Evolutionary conservation across 345 rosid species (phyloP), one percentile per base, ranked within the genome.

Genomic region (Eutrema japonicum): DNA sequence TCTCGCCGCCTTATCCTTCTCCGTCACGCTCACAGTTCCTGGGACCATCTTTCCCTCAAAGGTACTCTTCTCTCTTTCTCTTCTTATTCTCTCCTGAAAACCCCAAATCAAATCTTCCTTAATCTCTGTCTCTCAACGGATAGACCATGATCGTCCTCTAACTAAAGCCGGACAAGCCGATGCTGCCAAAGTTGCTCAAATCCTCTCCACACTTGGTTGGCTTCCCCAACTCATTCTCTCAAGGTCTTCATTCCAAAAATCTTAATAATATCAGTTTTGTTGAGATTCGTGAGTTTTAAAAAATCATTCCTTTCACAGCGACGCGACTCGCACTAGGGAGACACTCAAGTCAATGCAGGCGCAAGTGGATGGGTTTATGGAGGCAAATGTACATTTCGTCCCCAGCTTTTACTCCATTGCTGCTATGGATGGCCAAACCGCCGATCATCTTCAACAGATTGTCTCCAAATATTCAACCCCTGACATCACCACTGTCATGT

Each of bases 361-460:
- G n/a, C 85, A 80, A n/a, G 92, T 87, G 3, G 80, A 66, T 37
- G 88, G 71, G 45, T 84, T 95, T 59, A 60, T 82, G 79, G 92
- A 85, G 63, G 93, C 97, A 4, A 85, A 87, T 78, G 85, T 88
- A 59, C 92, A 86, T 81, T 89, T 88, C 75, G 78, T 95, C 63
- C 88, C 99, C 0, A 95, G 97, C 83, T 95, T 91, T 79, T 95
- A 95, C 82, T 95, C 97, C 50, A 80, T 95, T 66, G 93, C 99
- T 3, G 96, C 97, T 29, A 87, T 95, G 99, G 97, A 94, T 66
- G 99, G 99, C 32, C 99, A 94, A 78, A 94, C 99, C 6, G 97
- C 97, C 0, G 92, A 86, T 6, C 97, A 88, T 74, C 90, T 94
- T 66, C 96, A 88, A 38, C 83, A 72, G 53, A 78, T 83, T 73